Conservation (phyloP, 2,329 filamentous ascomycete species). For the Talaromyces funiculosus region DNA sequence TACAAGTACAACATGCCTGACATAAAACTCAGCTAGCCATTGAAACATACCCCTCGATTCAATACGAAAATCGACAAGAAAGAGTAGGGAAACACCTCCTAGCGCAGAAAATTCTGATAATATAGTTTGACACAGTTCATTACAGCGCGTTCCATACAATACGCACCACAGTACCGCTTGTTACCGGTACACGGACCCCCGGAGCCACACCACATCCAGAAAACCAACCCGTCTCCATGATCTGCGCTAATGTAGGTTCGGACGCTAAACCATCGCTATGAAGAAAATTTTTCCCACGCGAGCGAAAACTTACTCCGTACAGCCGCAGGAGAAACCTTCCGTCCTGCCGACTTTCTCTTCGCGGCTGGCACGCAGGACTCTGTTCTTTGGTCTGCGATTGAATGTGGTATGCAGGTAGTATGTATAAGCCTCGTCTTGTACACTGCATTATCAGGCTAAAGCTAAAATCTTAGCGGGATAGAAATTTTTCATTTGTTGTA, state of each 20-base stretch:
- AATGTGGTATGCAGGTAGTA: not conserved
- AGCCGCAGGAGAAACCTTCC: slow-evolving; percentile 4
- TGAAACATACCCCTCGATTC: not conserved
- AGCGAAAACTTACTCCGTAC: too few species aligned
- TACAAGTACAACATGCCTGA: not conserved
- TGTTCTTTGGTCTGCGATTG: not conserved
- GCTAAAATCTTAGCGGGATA: not conserved
- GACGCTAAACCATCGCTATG: not conserved
- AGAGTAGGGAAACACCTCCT: not conserved
- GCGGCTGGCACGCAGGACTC: not conserved
- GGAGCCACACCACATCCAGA: slow-evolving; percentile 2
- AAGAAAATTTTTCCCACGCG: slow-evolving; percentile 9
- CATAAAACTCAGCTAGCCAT: not conserved
- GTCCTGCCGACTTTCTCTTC: not conserved
- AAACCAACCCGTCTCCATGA: slow-evolving; percentile 1
- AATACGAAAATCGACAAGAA: not conserved
- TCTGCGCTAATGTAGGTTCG: slow-evolving; percentile 1
- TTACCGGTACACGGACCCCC: not conserved
- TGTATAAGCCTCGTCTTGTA: not conserved
- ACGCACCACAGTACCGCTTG: not conserved
- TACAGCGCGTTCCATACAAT: not conserved
- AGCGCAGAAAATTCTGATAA: not conserved
- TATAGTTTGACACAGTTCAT: not conserved
- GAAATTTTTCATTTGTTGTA: slow-evolving; percentile 1
- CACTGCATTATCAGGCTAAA: not conserved